These are phyloP conservation scores for Ilex asprella DNA, from an alignment of 257 asterid genomes.

Conservation along the genomic window DNA sequence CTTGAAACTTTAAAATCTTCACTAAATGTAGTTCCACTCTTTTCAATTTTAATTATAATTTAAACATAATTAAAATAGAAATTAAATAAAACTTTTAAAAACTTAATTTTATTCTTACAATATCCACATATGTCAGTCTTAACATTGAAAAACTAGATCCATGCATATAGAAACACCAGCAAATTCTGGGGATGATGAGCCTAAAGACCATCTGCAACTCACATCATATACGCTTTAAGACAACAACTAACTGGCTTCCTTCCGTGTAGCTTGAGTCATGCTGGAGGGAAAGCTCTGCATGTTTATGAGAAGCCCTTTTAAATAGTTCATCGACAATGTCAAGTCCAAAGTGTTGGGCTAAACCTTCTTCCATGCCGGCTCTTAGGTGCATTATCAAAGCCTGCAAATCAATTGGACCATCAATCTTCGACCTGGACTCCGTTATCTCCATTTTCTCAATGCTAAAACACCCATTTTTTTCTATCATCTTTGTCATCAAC, in stretches of 20 bases:
- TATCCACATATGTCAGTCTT: too few relatives aligned
- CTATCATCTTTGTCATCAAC: constrained; percentile 30
- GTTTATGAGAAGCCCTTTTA: constrained; percentile 3
- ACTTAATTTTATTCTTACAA: too few relatives aligned
- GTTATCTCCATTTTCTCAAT: constrained; percentile 32
- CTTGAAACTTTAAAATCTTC: too few relatives aligned
- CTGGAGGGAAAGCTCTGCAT: constrained; percentile 9
- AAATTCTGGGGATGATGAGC: too few relatives aligned
- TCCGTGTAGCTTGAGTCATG: constrained; percentile 1
- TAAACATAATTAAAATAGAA: too few relatives aligned
- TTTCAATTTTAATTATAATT: too few relatives aligned
- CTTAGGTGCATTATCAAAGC: constrained; percentile 16
- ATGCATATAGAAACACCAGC: too few relatives aligned
- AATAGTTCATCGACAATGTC: constrained; percentile 16
- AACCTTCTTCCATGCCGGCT: constrained; percentile 15
- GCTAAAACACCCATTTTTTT: constrained; percentile 23
- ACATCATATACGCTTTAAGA: constrained; percentile 20
- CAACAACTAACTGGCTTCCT: constrained; percentile 16
- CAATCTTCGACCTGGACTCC: constrained; percentile 7
- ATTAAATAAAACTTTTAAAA: too few relatives aligned
- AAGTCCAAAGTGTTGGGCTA: constrained; percentile 19
- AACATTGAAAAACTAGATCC: too few relatives aligned
- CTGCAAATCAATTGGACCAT: neutral
- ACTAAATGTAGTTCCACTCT: too few relatives aligned
- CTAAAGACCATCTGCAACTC: neutral